A percentile compares a stretch with the other conserved stretches of the same genome.
Evolutionary conservation across 1,139 yeast genomes (phyloP).

Genomic region (Geotrichum citri-aurantii): DNA sequence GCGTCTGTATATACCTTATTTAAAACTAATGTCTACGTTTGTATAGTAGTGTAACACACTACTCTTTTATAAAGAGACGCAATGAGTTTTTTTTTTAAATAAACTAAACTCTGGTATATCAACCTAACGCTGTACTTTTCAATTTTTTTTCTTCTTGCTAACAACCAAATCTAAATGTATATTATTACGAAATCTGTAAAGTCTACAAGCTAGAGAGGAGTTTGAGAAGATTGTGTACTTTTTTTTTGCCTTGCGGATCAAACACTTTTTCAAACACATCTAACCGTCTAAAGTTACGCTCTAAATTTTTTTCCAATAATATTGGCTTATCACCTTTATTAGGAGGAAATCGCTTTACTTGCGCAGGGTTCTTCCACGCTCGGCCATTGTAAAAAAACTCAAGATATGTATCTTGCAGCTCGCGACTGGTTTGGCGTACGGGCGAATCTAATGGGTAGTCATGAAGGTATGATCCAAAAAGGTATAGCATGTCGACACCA

Average conservation of each 20-base stretch:
- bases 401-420: conserved; percentile 12
- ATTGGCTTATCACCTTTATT: background rate
- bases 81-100: background rate
- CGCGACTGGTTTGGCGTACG: background rate
- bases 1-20: no score
- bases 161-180: no score
- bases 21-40: no score
- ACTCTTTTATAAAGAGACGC: background rate
- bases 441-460: background rate
- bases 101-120: background rate
- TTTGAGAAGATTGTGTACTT: background rate
- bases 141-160: no score
- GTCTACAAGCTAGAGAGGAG: background rate
- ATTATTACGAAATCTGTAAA: background rate
- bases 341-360: background rate
- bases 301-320: background rate
- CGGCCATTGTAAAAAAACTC: conserved; percentile 5
- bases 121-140: background rate
- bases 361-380: conserved; percentile 4
- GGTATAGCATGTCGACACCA: conserved; percentile 18
- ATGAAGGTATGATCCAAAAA: conserved; percentile 12
- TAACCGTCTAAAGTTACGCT: background rate
- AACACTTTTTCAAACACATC: conserved; percentile 2
- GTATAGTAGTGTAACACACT: no score
- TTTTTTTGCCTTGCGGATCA: background rate